Conservation (phyloP, 2,329 filamentous ascomycete genomes). For the Didymellaceae sp. region DNA sequence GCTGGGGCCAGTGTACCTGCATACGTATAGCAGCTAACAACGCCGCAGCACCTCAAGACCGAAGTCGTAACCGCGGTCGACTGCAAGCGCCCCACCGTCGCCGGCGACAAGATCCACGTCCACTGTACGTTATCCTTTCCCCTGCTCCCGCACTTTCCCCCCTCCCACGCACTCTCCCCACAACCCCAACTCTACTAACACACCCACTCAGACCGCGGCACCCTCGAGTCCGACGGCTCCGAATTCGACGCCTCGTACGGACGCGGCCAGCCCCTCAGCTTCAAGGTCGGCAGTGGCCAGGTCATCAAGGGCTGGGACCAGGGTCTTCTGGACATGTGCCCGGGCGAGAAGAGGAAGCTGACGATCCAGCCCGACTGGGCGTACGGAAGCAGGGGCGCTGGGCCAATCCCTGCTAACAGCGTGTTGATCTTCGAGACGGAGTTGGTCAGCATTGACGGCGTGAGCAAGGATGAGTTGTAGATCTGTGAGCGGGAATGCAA, state of each 20-base stretch:
- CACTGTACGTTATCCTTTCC: slow-evolving; percentile 56
- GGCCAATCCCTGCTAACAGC: slow-evolving; percentile 84
- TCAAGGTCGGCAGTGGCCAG: slow-evolving; percentile 80
- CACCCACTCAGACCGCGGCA: slow-evolving; percentile 69
- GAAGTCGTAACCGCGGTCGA: slow-evolving; percentile 75
- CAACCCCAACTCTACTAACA: slow-evolving; percentile 46
- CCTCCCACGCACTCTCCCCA: neutral
- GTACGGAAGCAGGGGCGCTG: slow-evolving; percentile 79
- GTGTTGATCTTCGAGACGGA: slow-evolving; percentile 93
- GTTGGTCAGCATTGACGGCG: slow-evolving; percentile 80
- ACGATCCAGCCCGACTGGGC: slow-evolving; percentile 88
- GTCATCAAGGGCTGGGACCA: slow-evolving; percentile 98
- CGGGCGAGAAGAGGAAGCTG: slow-evolving; percentile 89
- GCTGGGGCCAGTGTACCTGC: slow-evolving; percentile 3
- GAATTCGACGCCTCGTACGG: slow-evolving; percentile 69
- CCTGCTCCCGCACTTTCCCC: neutral
- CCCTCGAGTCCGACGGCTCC: slow-evolving; percentile 71
- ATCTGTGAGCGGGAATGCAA: neutral
- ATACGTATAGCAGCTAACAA: slow-evolving; percentile 21
- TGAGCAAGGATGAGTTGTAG: slow-evolving; percentile 56
- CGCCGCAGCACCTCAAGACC: slow-evolving; percentile 71
- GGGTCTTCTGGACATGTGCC: slow-evolving; percentile 92
- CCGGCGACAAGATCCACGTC: slow-evolving; percentile 80
- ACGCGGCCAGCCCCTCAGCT: slow-evolving; percentile 76
- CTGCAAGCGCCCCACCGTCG: slow-evolving; percentile 74